Conservation (phyloP, 208 protist genomes). For the Trypanosoma platydactyli region DNA sequence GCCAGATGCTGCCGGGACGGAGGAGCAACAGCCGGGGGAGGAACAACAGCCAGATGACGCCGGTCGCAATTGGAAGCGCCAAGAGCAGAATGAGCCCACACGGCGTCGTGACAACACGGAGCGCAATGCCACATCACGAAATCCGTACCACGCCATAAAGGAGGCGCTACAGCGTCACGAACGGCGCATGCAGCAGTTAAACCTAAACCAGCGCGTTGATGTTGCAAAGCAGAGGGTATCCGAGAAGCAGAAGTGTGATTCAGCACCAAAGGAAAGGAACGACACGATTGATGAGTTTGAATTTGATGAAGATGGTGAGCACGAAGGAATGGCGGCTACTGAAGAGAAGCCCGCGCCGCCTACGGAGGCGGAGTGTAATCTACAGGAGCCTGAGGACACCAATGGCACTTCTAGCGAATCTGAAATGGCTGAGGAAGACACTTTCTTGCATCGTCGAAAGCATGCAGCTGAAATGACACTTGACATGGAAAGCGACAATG, state of each 20-base stretch:
- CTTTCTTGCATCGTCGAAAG: slow-evolving; percentile 22
- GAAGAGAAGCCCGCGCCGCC: slow-evolving; percentile 41
- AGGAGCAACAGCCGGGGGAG: slow-evolving; percentile 72
- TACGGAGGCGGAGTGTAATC: slow-evolving; percentile 45
- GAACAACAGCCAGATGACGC: slow-evolving; percentile 83
- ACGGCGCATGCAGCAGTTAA: slow-evolving; percentile 76
- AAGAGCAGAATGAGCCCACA: slow-evolving; percentile 69
- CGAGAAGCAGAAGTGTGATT: slow-evolving; percentile 35
- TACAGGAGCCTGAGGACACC: slow-evolving; percentile 26
- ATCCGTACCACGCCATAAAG: slow-evolving; percentile 86
- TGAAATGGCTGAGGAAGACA: slow-evolving; percentile 27
- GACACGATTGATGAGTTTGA: slow-evolving; percentile 44
- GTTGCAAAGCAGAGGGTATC: slow-evolving; percentile 60
- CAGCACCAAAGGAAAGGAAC: slow-evolving; percentile 51
- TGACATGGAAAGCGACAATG: slow-evolving; percentile 29
- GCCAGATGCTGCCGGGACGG: slow-evolving; percentile 39
- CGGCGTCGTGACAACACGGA: slow-evolving; percentile 75
- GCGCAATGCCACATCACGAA: slow-evolving; percentile 63
- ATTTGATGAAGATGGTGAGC: slow-evolving; percentile 39
- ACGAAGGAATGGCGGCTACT: slow-evolving; percentile 58
- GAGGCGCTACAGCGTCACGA: slow-evolving; percentile 86
- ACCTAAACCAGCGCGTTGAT: slow-evolving; percentile 76
- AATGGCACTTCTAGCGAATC: slow-evolving; percentile 26
- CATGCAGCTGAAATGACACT: slow-evolving; percentile 7
- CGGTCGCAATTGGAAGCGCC: slow-evolving; percentile 79